Conservation (phyloP, 768 basidiomycete genomes). For the Mrakia blollopis region DNA sequence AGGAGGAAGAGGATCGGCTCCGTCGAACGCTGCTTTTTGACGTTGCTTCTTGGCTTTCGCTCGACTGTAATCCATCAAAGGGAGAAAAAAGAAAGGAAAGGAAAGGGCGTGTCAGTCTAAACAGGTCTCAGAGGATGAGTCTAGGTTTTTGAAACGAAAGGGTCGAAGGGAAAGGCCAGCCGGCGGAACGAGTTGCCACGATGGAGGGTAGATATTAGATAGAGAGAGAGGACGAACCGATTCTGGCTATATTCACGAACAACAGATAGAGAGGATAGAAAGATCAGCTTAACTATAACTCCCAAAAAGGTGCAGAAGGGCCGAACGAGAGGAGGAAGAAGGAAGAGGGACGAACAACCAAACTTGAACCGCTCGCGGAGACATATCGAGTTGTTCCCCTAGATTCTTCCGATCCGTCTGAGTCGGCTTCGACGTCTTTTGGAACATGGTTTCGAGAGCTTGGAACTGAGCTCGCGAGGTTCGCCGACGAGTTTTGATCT, state of each 20-base stretch:
- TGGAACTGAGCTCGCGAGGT: constrained; percentile 84
- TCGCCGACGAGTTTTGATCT: constrained; percentile 89
- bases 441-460: constrained; percentile 81
- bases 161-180: too few species aligned
- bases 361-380: constrained; percentile 90
- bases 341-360: constrained; percentile 54
- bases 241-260: too few species aligned
- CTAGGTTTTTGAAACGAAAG: too few species aligned
- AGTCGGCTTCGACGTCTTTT: constrained; percentile 86
- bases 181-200: too few species aligned
- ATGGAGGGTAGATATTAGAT: too few species aligned
- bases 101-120: too few species aligned
- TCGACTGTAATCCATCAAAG: constrained; percentile 50
- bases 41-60: constrained; percentile 74
- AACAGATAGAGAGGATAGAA: constrained; percentile 26
- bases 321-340: too few species aligned
- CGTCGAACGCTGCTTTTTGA: constrained; percentile 47
- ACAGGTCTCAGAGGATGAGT: too few species aligned
- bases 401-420: constrained; percentile 65
- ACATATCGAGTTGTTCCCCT: constrained; percentile 80
- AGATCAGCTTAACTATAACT: too few species aligned
- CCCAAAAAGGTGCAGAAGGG: too few species aligned
- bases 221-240: too few species aligned
- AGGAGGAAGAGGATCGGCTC: background rate
- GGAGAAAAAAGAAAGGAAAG: background rate